phyloP scores from a whole-genome alignment of 2,329 filamentous ascomycete genomes.

The Penicillium expansum region DNA sequence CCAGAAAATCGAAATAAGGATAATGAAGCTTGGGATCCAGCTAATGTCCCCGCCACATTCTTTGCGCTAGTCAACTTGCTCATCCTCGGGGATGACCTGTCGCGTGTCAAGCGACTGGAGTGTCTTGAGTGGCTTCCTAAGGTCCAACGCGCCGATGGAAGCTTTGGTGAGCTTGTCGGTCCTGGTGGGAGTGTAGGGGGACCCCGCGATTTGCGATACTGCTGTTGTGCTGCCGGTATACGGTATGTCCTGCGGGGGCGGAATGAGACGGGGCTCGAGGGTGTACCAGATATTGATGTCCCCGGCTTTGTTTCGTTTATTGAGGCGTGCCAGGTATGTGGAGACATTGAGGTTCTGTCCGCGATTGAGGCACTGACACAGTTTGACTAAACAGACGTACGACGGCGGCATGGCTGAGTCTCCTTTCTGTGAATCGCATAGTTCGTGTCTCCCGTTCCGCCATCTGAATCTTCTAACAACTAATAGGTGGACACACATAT shows the following conservation, averaged over 20 bases:
- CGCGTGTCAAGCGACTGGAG: conserved; percentile 63
- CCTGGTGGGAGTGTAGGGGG: conserved; percentile 64
- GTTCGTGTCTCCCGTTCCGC: conserved; percentile 45
- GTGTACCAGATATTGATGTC: conserved; percentile 71
- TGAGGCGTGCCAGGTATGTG: conserved; percentile 57
- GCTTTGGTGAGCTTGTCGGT: conserved; percentile 79
- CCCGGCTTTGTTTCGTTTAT: conserved; percentile 69
- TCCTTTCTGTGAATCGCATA: conserved; percentile 77
- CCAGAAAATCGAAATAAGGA: conserved; percentile 47
- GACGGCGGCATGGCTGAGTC: conserved; percentile 81
- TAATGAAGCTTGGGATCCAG: conserved; percentile 65
- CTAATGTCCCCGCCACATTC: conserved; percentile 83
- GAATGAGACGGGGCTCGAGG: conserved; percentile 52
- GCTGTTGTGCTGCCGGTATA: conserved; percentile 77
- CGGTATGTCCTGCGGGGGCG: conserved; percentile 76
- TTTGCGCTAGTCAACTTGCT: conserved; percentile 78
- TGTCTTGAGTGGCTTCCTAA: conserved; percentile 71
- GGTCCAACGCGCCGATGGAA: conserved; percentile 80
- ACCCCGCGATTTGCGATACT: conserved; percentile 81
- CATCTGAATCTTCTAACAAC: conserved; percentile 23
- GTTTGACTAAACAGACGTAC: conserved; percentile 59
- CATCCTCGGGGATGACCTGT: conserved; percentile 61
- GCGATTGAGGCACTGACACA: neutral
- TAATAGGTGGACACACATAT: conserved; percentile 79
- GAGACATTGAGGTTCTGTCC: too few species aligned